Evolutionary conservation across 2,329 filamentous ascomycete species (phyloP).

Genomic region (Diplodia sapinea): DNA sequence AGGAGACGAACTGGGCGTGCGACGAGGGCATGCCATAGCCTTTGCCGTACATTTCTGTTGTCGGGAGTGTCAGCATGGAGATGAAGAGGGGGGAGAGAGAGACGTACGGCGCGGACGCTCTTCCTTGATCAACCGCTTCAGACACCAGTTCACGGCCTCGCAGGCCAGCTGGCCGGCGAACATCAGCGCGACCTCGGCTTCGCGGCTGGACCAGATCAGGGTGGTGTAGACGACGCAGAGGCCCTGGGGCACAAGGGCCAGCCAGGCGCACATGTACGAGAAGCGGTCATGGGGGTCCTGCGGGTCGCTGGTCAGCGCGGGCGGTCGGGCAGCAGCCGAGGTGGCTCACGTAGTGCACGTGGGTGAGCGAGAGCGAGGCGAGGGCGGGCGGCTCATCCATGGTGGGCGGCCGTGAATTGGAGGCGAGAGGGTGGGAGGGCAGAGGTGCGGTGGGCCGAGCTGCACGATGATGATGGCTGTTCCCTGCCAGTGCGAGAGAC

Average conservation of each 20-base stretch:
- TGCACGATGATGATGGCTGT: conserved; percentile 17
- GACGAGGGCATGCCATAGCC: conserved; percentile 98
- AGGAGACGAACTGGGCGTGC: conserved; percentile 92
- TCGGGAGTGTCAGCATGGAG: conserved; percentile 29
- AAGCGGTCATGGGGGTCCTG: conserved; percentile 85
- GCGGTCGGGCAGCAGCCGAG: neutral
- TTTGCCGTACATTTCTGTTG: conserved; percentile 74
- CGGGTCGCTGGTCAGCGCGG: conserved; percentile 33
- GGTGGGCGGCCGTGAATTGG: neutral
- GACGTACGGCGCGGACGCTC: conserved; percentile 78
- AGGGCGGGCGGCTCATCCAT: conserved; percentile 64
- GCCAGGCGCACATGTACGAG: conserved; percentile 89
- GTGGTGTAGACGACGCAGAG: conserved; percentile 90
- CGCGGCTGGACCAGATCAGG: conserved; percentile 87
- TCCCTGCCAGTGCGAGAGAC: conserved; percentile 7
- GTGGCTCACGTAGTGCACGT: conserved; percentile 90
- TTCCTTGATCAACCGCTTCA: conserved; percentile 92
- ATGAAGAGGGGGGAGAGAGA: neutral
- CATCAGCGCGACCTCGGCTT: conserved; percentile 87
- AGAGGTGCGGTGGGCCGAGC: neutral
- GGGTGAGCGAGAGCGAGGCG: conserved; percentile 89
- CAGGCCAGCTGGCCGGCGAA: conserved; percentile 90
- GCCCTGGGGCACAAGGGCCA: conserved; percentile 90
- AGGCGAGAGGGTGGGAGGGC: neutral
- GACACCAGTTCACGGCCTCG: conserved; percentile 84